Evolutionary conservation across 441 rosid species (phyloP).

Genomic region (Dalechampia spathulata): DNA sequence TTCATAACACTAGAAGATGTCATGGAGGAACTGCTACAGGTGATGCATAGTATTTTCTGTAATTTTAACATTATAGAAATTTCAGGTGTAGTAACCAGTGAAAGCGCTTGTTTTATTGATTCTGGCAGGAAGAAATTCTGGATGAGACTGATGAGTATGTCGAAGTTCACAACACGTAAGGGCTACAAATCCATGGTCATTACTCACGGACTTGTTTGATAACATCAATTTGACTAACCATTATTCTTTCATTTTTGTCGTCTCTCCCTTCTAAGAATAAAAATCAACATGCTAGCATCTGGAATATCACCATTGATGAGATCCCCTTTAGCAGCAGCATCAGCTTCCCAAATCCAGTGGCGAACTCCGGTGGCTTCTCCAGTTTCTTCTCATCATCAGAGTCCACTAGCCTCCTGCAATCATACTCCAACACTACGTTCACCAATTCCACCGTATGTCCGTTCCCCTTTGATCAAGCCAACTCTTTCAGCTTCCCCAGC

Average conservation of each 20-base stretch:
- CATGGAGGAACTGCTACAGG: constrained; percentile 84
- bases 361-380: constrained; percentile 29
- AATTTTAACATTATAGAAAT: too few relatives aligned
- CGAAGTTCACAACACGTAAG: constrained; percentile 52
- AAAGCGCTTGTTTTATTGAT: not conserved
- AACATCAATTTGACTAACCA: not conserved
- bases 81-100: not conserved
- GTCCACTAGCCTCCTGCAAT: constrained; percentile 29
- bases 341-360: constrained; percentile 22
- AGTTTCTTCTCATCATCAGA: constrained; percentile 20
- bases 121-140: constrained; percentile 61
- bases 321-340: constrained; percentile 30
- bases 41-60: constrained; percentile 4
- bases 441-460: constrained; percentile 32
- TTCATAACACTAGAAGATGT: constrained; percentile 89
- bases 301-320: constrained; percentile 24
- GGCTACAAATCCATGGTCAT: not conserved
- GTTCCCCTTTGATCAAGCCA: constrained; percentile 45
- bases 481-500: constrained; percentile 41
- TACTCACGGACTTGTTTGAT: too few relatives aligned
- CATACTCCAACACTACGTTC: constrained; percentile 28
- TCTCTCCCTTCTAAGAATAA: constrained; percentile 31
- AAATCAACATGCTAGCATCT: constrained; percentile 38
- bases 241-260: not conserved
- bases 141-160: constrained; percentile 75